These are phyloP conservation scores for Coemansia sp. DNA, from an alignment of 192 early-diverging fungal genomes.

Conservation along the genomic window DNA sequence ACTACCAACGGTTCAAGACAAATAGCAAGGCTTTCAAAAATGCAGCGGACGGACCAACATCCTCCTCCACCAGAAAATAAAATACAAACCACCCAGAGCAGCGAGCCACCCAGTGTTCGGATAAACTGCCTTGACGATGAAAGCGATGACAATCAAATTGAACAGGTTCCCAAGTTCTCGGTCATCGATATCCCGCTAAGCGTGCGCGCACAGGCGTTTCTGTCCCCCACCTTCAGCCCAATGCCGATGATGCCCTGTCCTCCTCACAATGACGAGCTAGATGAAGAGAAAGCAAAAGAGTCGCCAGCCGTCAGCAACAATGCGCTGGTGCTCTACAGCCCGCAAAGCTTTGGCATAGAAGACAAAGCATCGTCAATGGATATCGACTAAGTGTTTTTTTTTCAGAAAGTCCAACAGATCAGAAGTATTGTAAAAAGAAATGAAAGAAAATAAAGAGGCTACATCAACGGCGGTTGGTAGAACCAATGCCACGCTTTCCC, in stretches of 20 bases:
- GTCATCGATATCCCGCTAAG: conserved; percentile 18
- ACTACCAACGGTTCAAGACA: neutral
- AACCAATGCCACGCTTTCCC: conserved; percentile 84
- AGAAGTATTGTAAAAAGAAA: neutral
- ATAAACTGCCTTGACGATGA: neutral
- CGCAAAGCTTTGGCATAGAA: neutral
- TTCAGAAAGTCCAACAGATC: neutral
- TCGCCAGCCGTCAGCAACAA: neutral
- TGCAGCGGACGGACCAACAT: neutral
- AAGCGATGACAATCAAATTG: neutral
- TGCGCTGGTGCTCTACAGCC: conserved; percentile 27
- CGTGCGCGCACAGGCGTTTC: conserved; percentile 7
- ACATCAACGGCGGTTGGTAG: conserved; percentile 76
- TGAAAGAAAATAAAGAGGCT: conserved; percentile 13
- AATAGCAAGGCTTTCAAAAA: neutral
- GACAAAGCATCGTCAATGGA: conserved; percentile 16
- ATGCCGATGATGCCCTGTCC: neutral
- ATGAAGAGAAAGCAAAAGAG: neutral
- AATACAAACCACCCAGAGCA: neutral
- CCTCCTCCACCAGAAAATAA: neutral
- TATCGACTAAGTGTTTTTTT: conserved; percentile 16
- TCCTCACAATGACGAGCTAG: neutral
- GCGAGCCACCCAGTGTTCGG: neutral
- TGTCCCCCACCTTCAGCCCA: conserved; percentile 8
- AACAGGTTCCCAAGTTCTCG: neutral